Evolutionary conservation across 495 filamentous ascomycete genomes (phyloP).

Genomic region (Daldinia decipiens): DNA sequence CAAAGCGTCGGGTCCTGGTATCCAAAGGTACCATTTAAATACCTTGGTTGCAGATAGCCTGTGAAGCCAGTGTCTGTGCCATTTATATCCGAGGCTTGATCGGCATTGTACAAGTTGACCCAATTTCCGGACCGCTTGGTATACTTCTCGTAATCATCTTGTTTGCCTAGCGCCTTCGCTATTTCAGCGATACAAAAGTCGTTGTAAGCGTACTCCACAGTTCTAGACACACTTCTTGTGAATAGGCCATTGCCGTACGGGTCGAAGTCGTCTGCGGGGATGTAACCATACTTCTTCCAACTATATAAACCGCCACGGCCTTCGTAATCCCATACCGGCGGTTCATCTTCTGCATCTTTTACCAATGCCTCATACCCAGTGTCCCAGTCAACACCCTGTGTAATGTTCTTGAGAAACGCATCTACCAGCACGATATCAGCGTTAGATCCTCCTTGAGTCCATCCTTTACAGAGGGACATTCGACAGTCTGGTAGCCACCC

Average conservation of each 20-base stretch:
- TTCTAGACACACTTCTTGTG: constrained; percentile 73
- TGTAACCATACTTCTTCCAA: constrained; percentile 72
- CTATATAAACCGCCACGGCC: constrained; percentile 71
- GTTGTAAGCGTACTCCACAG: constrained; percentile 76
- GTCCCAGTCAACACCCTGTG: constrained; percentile 68
- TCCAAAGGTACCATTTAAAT: constrained; percentile 68
- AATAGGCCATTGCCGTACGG: constrained; percentile 68
- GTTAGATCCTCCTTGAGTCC: constrained; percentile 77
- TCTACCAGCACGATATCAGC: constrained; percentile 74
- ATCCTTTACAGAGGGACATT: constrained; percentile 71
- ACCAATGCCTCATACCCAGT: constrained; percentile 72
- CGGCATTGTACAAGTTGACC: constrained; percentile 69
- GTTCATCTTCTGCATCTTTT: constrained; percentile 75
- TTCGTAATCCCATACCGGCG: constrained; percentile 70
- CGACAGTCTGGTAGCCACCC: constrained; percentile 73
- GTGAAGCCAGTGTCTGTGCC: constrained; percentile 67
- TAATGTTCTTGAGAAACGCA: constrained; percentile 71
- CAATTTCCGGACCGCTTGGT: constrained; percentile 66
- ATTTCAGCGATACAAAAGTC: constrained; percentile 75
- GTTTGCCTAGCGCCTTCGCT: constrained; percentile 63
- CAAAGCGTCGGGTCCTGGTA: constrained; percentile 68
- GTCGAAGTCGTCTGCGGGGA: constrained; percentile 71
- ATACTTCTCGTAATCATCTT: constrained; percentile 68
- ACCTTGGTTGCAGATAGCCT: constrained; percentile 73
- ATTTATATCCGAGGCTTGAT: constrained; percentile 66